Conservation (phyloP, 1,284 basidiomycete genomes). For the Hymenochaete sp. region DNA sequence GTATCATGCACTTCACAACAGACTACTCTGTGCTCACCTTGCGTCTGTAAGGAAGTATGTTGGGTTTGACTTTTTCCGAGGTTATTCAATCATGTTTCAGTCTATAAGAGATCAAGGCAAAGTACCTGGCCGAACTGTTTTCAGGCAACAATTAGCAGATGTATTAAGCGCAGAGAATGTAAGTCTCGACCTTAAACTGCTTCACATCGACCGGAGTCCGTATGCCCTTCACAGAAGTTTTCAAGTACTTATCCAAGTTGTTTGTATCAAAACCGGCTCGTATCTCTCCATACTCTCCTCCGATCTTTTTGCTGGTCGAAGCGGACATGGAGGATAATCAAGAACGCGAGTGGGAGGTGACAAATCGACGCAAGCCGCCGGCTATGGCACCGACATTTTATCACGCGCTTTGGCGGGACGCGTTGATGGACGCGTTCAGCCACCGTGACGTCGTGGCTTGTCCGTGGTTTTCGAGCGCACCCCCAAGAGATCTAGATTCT, state of each 20-base stretch:
- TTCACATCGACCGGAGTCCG: constrained; percentile 68
- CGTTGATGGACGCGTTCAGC: too few relatives aligned
- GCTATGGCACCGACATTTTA: too few relatives aligned
- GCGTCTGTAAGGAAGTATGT: constrained; percentile 86
- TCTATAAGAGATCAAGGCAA: constrained; percentile 7
- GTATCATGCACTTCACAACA: constrained; percentile 9
- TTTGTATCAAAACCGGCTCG: constrained; percentile 62
- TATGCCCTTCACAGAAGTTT: constrained; percentile 47
- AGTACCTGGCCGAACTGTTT: constrained; percentile 71
- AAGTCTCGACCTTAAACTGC: constrained; percentile 76
- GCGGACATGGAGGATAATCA: too few relatives aligned
- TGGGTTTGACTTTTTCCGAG: constrained; percentile 69
- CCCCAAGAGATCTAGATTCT: too few relatives aligned
- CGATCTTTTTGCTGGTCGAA: too few relatives aligned
- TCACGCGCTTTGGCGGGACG: too few relatives aligned
- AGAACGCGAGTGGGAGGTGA: too few relatives aligned
- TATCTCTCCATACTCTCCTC: constrained; percentile 68
- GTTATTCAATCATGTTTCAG: constrained; percentile 3
- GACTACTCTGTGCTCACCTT: constrained; percentile 34
- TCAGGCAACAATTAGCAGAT: constrained; percentile 1
- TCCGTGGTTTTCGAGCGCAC: too few relatives aligned
- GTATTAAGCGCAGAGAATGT: background rate
- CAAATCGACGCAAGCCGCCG: too few relatives aligned
- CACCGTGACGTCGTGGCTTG: too few relatives aligned
- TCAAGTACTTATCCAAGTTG: constrained; percentile 63